A percentile compares a stretch with the other conserved stretches of the same genome.
These are phyloP conservation scores for Steccherinum ochraceum DNA, from an alignment of 768 basidiomycete genomes.

Conservation along the genomic window DNA sequence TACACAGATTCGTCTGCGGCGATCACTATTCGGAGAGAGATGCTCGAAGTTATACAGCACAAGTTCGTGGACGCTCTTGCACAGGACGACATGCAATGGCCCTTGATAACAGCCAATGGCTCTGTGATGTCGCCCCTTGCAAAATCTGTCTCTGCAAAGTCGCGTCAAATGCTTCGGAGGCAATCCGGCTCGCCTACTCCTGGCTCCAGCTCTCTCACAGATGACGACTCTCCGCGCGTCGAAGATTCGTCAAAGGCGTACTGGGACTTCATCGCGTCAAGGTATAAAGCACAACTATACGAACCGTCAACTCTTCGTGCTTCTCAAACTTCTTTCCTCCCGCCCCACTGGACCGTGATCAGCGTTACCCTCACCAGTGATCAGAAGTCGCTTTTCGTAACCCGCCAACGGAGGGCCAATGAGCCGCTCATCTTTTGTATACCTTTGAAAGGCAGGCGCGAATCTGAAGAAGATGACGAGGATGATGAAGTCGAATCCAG, in stretches of 20 bases:
- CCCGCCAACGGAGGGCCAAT: constrained; percentile 59
- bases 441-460: constrained; percentile 80
- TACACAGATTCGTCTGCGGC: constrained; percentile 63
- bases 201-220: constrained; percentile 11
- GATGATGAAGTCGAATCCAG: constrained; percentile 16
- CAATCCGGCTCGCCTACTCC: constrained; percentile 18
- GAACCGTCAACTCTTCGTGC: constrained; percentile 36
- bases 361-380: constrained; percentile 82
- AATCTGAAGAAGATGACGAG: constrained; percentile 63
- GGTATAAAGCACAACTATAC: constrained; percentile 43
- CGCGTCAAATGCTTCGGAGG: constrained; percentile 12
- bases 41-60: constrained; percentile 72
- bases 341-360: constrained; percentile 76
- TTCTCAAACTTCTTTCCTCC: constrained; percentile 43
- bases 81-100: constrained; percentile 74
- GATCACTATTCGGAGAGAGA: constrained; percentile 78
- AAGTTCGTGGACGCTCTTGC: constrained; percentile 47
- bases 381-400: constrained; percentile 74
- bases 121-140: constrained; percentile 25
- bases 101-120: constrained; percentile 41
- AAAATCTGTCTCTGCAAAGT: constrained; percentile 9
- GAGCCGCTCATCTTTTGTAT: constrained; percentile 81
- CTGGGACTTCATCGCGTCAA: constrained; percentile 53
- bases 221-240: constrained; percentile 32
- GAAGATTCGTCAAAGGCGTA: constrained; percentile 39